Conservation (phyloP, 2,329 filamentous ascomycete species). For the Penicillium corylophilum region DNA sequence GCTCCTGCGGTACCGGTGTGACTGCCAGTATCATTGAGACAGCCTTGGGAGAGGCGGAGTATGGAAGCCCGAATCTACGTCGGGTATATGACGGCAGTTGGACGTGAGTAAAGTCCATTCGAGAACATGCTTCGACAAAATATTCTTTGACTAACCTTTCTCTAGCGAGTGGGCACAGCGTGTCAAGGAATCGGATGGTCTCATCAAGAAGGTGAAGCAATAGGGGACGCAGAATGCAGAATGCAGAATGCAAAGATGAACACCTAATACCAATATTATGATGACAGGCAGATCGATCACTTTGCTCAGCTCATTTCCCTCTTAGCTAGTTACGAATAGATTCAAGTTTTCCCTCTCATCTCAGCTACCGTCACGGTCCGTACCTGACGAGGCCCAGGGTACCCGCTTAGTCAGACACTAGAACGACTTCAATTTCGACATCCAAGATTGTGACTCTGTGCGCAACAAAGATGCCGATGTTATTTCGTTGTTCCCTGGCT, state of each 20-base stretch:
- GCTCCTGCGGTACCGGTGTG: slow-evolving; percentile 88
- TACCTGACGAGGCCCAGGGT: not conserved
- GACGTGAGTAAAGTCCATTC: slow-evolving; percentile 68
- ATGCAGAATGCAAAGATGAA: no score
- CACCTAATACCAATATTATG: not conserved
- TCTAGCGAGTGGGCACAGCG: slow-evolving; percentile 53
- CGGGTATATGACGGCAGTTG: slow-evolving; percentile 94
- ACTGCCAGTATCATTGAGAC: slow-evolving; percentile 90
- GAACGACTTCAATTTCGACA: not conserved
- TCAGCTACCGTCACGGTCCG: no score
- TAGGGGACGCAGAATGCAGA: slow-evolving; percentile 8
- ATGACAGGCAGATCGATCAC: not conserved
- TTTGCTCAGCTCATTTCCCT: not conserved
- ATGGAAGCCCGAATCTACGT: slow-evolving; percentile 64
- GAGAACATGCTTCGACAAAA: no score
- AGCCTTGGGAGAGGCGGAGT: slow-evolving; percentile 75
- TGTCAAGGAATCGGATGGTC: slow-evolving; percentile 45
- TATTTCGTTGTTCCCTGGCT: slow-evolving; percentile 20
- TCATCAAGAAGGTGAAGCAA: slow-evolving; percentile 43
- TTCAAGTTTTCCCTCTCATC: not conserved
- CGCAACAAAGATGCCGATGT: slow-evolving; percentile 35
- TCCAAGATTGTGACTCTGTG: not conserved
- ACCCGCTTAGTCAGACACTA: slow-evolving; percentile 14
- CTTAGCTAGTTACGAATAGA: not conserved
- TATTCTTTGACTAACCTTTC: not conserved